Percentiles rank a stretch among this genome's conserved stretches.
These are phyloP conservation scores for Sporothrix inflata DNA, from an alignment of 2,329 filamentous ascomycete genomes.

Conservation along the genomic window DNA sequence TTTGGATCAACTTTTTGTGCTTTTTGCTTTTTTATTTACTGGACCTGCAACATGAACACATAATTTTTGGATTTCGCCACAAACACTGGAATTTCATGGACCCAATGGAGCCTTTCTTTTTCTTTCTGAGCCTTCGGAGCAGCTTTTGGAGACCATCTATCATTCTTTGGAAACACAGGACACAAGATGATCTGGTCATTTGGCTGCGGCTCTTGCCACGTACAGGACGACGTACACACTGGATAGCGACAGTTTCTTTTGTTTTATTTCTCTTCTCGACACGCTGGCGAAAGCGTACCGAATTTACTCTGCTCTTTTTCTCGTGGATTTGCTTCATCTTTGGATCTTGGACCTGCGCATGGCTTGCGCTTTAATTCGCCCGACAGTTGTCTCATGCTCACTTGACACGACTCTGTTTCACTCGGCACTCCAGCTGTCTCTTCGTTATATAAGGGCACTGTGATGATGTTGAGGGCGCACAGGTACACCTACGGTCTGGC, in stretches of 20 bases:
- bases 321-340: constrained; percentile 23
- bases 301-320: constrained; percentile 33
- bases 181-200: constrained; percentile 25
- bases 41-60: neutral
- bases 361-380: neutral
- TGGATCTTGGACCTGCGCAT: constrained; percentile 4
- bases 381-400: neutral
- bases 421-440: neutral
- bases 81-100: neutral
- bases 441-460: constrained; percentile 1
- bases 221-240: constrained; percentile 9
- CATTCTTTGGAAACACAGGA: constrained; percentile 30
- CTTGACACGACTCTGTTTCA: neutral
- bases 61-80: neutral
- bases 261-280: constrained; percentile 16
- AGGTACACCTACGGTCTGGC: neutral
- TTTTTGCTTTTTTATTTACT: neutral
- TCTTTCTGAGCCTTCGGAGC: neutral
- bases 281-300: neutral
- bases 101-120: neutral
- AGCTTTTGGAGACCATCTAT: constrained; percentile 18
- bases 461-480: neutral
- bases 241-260: constrained; percentile 2
- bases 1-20: neutral
- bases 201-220: neutral